phyloP scores from a whole-genome alignment of 345 rosid species.

The Aquilaria sinensis region DNA sequence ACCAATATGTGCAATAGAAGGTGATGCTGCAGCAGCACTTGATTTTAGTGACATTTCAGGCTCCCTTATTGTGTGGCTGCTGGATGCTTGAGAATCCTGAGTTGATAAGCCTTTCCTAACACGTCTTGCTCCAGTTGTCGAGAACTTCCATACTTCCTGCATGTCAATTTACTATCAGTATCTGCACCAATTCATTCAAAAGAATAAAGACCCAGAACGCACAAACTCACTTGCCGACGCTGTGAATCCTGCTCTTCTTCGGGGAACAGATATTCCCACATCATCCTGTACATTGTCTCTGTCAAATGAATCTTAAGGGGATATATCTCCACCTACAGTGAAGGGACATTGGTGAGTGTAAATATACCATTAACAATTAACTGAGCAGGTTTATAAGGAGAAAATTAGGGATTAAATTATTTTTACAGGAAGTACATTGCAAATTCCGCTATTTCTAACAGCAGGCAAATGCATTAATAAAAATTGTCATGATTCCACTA shows the following conservation, averaged over 20 bases:
- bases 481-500: too few species aligned
- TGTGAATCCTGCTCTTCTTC: constrained; percentile 99
- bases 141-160: constrained; percentile 97
- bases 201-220: constrained; percentile 6
- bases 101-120: constrained; percentile 63
- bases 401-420: too few species aligned
- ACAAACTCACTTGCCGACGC: constrained; percentile 69
- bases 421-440: too few species aligned
- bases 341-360: constrained; percentile 1
- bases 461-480: too few species aligned
- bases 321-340: constrained; percentile 82
- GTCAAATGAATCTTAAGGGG: constrained; percentile 97
- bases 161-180: constrained; percentile 14
- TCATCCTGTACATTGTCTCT: constrained; percentile 95
- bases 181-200: constrained; percentile 3
- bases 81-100: constrained; percentile 56
- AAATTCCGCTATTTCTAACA: too few species aligned
- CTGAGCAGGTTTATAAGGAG: too few species aligned
- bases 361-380: too few species aligned
- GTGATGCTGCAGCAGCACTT: constrained; percentile 27
- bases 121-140: constrained; percentile 86
- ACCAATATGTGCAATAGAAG: constrained; percentile 20
- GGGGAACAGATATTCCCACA: constrained; percentile 97
- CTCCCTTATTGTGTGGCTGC: constrained; percentile 47
- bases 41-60: constrained; percentile 49